Evolutionary conservation across 768 basidiomycete species (phyloP), one percentile per base, ranked within the genome.

Genomic region (Auricularia heimuer): DNA sequence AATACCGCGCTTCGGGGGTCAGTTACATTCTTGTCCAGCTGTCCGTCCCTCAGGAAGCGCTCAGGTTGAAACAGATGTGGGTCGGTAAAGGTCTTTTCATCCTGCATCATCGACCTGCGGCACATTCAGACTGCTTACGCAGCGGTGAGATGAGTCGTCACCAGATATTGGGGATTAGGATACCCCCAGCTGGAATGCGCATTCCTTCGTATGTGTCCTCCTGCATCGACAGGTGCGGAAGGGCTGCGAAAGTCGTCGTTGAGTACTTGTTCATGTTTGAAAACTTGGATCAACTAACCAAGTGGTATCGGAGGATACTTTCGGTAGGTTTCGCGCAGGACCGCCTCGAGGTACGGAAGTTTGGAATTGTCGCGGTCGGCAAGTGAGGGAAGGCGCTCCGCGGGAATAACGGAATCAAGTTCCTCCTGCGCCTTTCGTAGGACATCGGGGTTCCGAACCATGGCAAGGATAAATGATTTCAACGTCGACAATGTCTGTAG

Each of bases 301-400:
- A 76, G 64, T 3, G 77, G 77, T 1, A 74, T 73, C 6, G 77
- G 78, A 33, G 80, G 81, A 67, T 78, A 76, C 80, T 80, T 81
- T 62, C 81, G 72, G 7, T 81, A 67, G 29, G 65, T 63, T 62
- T 76, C 75, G 68, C 66, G 71, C 24, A 73, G 69, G 34, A 76
- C 54, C 29, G 69, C 71, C 21, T 79, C 76, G 12, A 82, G 71
- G 66, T 73, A 77, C 36, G 80, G 77, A 60, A 81, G 75, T 69
- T 80, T 80, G 34, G 76, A 71, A 8, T 7, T 12, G 39, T 12
- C 12, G 36, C 81, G 68, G 63, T 73, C 80, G 12, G 70, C 68
- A 63, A 80, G 77, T 3, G 69, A 71, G 10, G 83, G 85, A 36
- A 86, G 74, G 60, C 82, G 78, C 61, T 76, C 71, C 62, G 29